These are phyloP conservation scores for Secale cereale DNA, from an alignment of 176 grass and related monocot species.

Conservation along the genomic window DNA sequence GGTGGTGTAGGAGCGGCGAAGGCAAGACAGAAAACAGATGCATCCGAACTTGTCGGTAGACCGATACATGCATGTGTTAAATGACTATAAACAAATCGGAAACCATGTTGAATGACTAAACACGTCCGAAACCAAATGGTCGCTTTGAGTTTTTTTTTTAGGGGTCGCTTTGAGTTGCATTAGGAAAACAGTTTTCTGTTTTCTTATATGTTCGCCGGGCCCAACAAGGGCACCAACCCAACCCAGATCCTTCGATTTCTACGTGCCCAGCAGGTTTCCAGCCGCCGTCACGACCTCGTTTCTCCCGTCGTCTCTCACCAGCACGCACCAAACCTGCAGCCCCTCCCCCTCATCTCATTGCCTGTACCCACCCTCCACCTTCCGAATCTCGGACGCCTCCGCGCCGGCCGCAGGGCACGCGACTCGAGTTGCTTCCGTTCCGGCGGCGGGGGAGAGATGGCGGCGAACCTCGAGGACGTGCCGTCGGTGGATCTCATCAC, in stretches of 20 bases:
- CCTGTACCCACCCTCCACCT: background rate
- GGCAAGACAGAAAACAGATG: too few relatives aligned
- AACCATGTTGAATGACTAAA: too few relatives aligned
- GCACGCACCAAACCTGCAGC: background rate
- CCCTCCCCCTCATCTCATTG: background rate
- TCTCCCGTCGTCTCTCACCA: background rate
- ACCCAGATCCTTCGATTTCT: background rate
- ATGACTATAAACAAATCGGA: too few relatives aligned
- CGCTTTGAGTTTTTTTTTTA: too few relatives aligned
- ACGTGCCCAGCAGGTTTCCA: background rate
- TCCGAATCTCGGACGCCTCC: background rate
- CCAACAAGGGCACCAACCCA: background rate
- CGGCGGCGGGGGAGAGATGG: conserved; percentile 21
- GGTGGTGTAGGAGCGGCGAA: too few relatives aligned
- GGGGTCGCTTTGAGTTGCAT: too few relatives aligned
- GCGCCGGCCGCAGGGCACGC: background rate
- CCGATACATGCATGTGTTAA: too few relatives aligned
- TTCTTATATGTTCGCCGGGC: too few relatives aligned
- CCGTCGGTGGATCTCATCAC: conserved; percentile 90
- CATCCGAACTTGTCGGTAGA: too few relatives aligned
- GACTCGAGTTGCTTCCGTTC: background rate
- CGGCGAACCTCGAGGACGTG: conserved; percentile 82
- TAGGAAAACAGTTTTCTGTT: too few relatives aligned
- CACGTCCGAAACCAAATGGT: too few relatives aligned
- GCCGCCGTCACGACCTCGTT: background rate